Conservation (phyloP, 1,284 basidiomycete genomes). For the Puccinia brachypodii region DNA sequence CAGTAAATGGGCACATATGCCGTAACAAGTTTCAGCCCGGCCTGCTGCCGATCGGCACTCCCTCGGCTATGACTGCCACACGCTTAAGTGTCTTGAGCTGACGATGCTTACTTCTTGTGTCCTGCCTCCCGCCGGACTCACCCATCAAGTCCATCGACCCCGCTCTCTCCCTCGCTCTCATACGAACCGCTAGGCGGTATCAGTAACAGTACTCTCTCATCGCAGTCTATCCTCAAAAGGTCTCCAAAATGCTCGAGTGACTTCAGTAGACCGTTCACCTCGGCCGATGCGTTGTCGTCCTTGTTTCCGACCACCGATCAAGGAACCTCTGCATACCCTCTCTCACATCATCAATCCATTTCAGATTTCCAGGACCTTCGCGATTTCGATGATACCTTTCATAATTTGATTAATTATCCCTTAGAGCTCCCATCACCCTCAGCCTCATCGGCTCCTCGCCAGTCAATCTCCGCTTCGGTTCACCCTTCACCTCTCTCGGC, state of each 20-base stretch:
- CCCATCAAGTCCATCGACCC: constrained; percentile 19
- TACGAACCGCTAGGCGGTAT: neutral
- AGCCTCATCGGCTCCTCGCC: neutral
- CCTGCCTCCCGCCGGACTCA: neutral
- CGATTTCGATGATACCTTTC: constrained; percentile 34
- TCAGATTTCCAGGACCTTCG: constrained; percentile 27
- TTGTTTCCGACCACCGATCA: constrained; percentile 13
- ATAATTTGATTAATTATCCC: constrained; percentile 15
- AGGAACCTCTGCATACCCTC: constrained; percentile 15
- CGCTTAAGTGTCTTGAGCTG: neutral
- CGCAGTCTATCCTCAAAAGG: neutral
- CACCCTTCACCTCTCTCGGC: neutral
- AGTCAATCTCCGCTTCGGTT: constrained; percentile 4
- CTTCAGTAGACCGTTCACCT: neutral
- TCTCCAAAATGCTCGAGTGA: neutral
- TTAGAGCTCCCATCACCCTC: constrained; percentile 22
- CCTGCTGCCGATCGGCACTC: neutral
- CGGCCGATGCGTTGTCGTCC: constrained; percentile 13
- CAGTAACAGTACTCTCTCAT: neutral
- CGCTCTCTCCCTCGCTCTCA: constrained; percentile 4
- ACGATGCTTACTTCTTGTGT: neutral
- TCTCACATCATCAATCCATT: constrained; percentile 1
- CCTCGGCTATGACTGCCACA: no score
- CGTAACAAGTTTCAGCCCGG: constrained; percentile 19
- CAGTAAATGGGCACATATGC: neutral